phyloP scores from a whole-genome alignment of 805 yeast genomes.

The Danielia oregonensis region DNA sequence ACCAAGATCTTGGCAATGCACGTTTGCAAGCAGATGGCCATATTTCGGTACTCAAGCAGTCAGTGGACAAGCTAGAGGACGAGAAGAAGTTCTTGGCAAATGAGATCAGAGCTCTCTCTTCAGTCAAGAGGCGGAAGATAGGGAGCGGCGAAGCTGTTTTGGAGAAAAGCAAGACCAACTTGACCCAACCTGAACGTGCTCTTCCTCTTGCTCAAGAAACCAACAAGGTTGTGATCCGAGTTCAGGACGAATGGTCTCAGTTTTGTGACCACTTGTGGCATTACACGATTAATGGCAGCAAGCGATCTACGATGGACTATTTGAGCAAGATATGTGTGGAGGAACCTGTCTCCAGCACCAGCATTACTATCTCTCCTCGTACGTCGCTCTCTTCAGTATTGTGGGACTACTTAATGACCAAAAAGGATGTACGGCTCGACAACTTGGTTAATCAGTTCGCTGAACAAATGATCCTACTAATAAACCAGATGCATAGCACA shows the following conservation, averaged over 20 bases:
- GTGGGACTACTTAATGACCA: constrained; percentile 38
- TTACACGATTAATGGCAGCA: constrained; percentile 34
- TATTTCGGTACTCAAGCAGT: constrained; percentile 23
- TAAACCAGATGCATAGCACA: constrained; percentile 17
- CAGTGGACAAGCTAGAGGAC: constrained; percentile 38
- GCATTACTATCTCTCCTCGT: constrained; percentile 20
- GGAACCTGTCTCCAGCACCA: constrained; percentile 14
- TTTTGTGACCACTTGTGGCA: constrained; percentile 35
- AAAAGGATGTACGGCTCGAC: constrained; percentile 49
- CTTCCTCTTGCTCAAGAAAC: too few relatives aligned
- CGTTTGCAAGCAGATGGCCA: constrained; percentile 28
- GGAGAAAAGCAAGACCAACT: not conserved
- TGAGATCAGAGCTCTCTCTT: constrained; percentile 28
- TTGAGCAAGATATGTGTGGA: constrained; percentile 30
- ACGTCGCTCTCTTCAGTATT: constrained; percentile 42
- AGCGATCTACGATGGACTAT: constrained; percentile 27
- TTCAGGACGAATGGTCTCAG: constrained; percentile 30
- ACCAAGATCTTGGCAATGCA: constrained; percentile 13
- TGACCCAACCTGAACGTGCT: too few relatives aligned
- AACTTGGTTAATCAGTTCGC: constrained; percentile 42
- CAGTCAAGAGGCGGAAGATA: constrained; percentile 18
- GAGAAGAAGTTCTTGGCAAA: constrained; percentile 40
- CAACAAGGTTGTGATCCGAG: constrained; percentile 15
- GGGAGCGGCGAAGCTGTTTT: not conserved
- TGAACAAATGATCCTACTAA: constrained; percentile 17